Conservation (phyloP, 768 basidiomycete genomes). For the Boletus bicolor region DNA sequence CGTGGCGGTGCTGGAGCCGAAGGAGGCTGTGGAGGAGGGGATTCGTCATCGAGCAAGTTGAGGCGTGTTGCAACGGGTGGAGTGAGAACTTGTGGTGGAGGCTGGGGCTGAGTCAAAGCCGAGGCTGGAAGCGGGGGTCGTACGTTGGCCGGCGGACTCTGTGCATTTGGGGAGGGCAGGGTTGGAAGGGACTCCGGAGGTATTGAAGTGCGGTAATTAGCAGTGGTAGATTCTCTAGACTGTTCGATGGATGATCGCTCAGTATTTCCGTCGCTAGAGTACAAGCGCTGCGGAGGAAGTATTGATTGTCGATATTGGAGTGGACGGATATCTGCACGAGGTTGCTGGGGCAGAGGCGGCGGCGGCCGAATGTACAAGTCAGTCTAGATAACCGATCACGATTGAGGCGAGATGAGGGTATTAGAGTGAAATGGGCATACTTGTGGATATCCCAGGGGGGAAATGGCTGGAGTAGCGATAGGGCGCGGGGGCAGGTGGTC, state of each 20-base stretch:
- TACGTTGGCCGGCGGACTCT: constrained; percentile 25
- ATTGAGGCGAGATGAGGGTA: not conserved
- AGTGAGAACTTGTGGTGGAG: constrained; percentile 20
- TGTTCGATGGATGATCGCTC: constrained; percentile 19
- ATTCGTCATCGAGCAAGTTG: constrained; percentile 67
- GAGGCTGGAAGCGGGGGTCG: constrained; percentile 17
- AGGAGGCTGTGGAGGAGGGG: constrained; percentile 27
- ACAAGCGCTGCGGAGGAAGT: constrained; percentile 15
- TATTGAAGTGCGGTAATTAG: constrained; percentile 29
- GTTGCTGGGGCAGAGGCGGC: constrained; percentile 31
- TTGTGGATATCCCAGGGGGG: constrained; percentile 12
- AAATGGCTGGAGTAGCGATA: constrained; percentile 2
- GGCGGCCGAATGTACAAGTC: constrained; percentile 35
- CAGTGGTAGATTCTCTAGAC: constrained; percentile 17
- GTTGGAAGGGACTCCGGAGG: constrained; percentile 29
- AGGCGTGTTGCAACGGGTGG: constrained; percentile 32
- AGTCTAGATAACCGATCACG: constrained; percentile 13
- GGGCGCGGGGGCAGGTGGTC: constrained; percentile 21
- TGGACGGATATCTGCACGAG: constrained; percentile 20
- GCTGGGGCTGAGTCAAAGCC: constrained; percentile 23
- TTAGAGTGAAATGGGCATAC: constrained; percentile 17
- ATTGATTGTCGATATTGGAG: constrained; percentile 29
- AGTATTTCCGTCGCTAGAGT: constrained; percentile 18
- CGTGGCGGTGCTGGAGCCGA: constrained; percentile 59
- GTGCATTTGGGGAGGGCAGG: constrained; percentile 26